Conservation (phyloP, 2,329 filamentous ascomycete species). For the Monascus ruber region DNA sequence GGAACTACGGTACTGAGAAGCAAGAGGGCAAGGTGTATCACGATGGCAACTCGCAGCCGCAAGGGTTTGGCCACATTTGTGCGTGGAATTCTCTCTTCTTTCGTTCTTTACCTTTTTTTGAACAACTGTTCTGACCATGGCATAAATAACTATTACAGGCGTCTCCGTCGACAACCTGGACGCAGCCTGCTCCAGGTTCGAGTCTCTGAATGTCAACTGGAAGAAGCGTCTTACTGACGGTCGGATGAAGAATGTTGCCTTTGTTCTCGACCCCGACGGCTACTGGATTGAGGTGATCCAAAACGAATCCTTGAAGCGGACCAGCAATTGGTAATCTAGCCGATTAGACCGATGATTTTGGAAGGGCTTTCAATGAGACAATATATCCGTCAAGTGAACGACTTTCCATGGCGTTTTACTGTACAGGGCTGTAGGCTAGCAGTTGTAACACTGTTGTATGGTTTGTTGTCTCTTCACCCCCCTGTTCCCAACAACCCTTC, state of each 20-base stretch:
- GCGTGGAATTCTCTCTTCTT: constrained; percentile 22
- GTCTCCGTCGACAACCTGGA: constrained; percentile 81
- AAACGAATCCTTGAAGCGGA: constrained; percentile 45
- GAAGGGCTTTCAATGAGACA: no score
- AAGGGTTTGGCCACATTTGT: constrained; percentile 93
- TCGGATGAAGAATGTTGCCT: constrained; percentile 84
- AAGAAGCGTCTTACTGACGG: constrained; percentile 94
- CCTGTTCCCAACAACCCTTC: no score
- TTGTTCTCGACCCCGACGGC: constrained; percentile 75
- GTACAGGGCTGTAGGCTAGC: no score
- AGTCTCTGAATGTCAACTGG: constrained; percentile 71
- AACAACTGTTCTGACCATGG: constrained; percentile 1
- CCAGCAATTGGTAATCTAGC: constrained; percentile 25
- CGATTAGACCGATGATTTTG: neutral
- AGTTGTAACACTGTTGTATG: no score
- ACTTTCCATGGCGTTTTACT: no score
- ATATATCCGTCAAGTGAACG: no score
- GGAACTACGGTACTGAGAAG: constrained; percentile 68
- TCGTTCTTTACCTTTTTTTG: neutral
- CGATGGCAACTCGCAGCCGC: constrained; percentile 79
- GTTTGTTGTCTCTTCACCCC: no score
- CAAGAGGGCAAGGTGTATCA: constrained; percentile 75
- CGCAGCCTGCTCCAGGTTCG: constrained; percentile 75
- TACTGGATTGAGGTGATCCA: constrained; percentile 72
- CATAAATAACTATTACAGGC: constrained; percentile 33